Percentiles rank a stretch among this genome's conserved stretches.
These are phyloP conservation scores for Fragaria nilgerrensis DNA, from an alignment of 306 rosid species.

Conservation along the genomic window DNA sequence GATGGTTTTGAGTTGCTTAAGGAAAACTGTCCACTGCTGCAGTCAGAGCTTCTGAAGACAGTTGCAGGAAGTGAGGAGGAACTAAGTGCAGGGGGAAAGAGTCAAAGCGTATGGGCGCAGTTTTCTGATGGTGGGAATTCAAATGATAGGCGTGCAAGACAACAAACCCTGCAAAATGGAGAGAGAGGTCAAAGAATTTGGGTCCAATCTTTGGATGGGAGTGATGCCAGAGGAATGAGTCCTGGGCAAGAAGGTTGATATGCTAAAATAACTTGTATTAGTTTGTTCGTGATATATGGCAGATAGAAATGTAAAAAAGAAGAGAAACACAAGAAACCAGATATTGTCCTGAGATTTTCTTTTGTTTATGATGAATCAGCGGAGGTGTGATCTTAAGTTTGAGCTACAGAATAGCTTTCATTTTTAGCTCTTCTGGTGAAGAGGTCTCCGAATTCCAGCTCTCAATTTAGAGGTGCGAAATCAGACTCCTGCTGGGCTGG, in stretches of 20 bases:
- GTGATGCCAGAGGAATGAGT: slow-evolving; percentile 61
- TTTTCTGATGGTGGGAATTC: slow-evolving; percentile 92
- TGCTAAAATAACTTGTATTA: background rate
- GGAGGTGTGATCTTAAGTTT: background rate
- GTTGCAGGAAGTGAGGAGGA: slow-evolving; percentile 94
- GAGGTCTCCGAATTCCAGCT: no score
- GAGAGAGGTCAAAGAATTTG: slow-evolving; percentile 68
- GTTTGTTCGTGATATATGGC: slow-evolving; percentile 8
- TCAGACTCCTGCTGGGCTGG: no score
- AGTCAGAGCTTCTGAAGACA: slow-evolving; percentile 89
- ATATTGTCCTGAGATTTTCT: background rate
- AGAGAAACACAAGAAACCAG: background rate
- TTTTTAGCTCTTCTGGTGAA: no score
- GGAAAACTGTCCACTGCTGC: slow-evolving; percentile 83
- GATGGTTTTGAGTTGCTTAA: slow-evolving; percentile 91
- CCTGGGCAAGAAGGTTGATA: slow-evolving; percentile 66
- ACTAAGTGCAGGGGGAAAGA: slow-evolving; percentile 79
- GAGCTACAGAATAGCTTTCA: background rate
- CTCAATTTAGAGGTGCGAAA: no score
- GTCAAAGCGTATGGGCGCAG: slow-evolving; percentile 93
- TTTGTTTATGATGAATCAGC: background rate
- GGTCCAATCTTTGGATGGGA: slow-evolving; percentile 76
- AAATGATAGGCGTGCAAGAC: slow-evolving; percentile 77
- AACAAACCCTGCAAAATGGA: slow-evolving; percentile 83
- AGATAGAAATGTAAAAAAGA: slow-evolving; percentile 11